Evolutionary conservation across 768 basidiomycete species (phyloP).

Genomic region (Pleurotus djamor): DNA sequence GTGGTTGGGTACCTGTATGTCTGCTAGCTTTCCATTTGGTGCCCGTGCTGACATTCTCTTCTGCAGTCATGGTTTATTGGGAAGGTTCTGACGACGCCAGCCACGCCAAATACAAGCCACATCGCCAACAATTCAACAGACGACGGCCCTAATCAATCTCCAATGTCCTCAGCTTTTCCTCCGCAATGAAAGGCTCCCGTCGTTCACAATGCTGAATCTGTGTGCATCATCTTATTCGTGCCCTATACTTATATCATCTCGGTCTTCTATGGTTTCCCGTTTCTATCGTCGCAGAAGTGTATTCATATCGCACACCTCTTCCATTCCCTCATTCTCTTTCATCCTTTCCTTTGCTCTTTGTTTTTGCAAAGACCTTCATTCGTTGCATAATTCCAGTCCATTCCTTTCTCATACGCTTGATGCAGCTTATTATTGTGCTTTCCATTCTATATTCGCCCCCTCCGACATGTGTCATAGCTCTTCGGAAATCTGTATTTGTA

Average conservation of each 20-base stretch:
- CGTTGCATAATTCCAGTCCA: constrained; percentile 7
- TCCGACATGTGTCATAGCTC: neutral
- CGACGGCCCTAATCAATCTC: constrained; percentile 46
- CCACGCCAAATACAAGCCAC: constrained; percentile 41
- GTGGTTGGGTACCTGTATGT: constrained; percentile 93
- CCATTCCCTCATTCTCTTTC: neutral
- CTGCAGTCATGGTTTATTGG: constrained; percentile 91
- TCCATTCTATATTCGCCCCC: neutral
- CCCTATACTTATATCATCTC: neutral
- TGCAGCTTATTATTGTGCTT: neutral
- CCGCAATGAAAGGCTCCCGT: constrained; percentile 33
- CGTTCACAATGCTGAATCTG: neutral
- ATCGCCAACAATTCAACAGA: constrained; percentile 24
- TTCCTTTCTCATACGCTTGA: neutral
- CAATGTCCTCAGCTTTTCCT: constrained; percentile 85
- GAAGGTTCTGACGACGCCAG: constrained; percentile 57
- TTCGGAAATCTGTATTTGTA: neutral
- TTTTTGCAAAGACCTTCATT: neutral
- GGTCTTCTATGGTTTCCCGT: neutral
- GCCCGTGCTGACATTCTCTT: constrained; percentile 10
- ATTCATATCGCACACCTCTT: constrained; percentile 6
- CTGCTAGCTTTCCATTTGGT: neutral
- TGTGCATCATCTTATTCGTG: neutral
- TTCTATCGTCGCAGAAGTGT: constrained; percentile 1
- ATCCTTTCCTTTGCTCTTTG: constrained; percentile 2